Percentiles rank a stretch among this genome's conserved stretches.
These are phyloP conservation scores for Ophiostoma sp. DNA, from an alignment of 2,329 filamentous ascomycete species.

Conservation along the genomic window DNA sequence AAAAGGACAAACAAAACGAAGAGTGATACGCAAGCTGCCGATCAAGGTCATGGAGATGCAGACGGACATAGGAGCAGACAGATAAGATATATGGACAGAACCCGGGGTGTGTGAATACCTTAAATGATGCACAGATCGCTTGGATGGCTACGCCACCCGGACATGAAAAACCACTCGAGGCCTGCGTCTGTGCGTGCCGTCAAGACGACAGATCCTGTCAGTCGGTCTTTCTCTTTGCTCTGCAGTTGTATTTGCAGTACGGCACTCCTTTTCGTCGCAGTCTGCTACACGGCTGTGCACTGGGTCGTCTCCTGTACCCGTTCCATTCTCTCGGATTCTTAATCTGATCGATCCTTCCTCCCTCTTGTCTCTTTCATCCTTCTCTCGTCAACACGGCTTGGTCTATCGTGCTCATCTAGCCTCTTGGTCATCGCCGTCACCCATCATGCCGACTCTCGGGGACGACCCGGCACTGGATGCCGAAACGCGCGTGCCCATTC, in stretches of 20 bases:
- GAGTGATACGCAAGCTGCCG: neutral
- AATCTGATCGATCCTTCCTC: neutral
- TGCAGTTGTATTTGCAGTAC: neutral
- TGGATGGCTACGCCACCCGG: neutral
- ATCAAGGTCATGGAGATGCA: neutral
- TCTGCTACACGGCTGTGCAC: too few relatives aligned
- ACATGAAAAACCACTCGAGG: neutral
- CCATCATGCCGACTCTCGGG: slow-evolving; percentile 20
- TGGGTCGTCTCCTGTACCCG: neutral
- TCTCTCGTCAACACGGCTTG: neutral
- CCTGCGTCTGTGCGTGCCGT: slow-evolving; percentile 4
- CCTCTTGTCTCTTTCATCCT: neutral
- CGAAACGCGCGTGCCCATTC: slow-evolving; percentile 29
- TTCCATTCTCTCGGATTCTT: neutral
- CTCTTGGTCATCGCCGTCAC: neutral
- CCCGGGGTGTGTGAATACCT: neutral
- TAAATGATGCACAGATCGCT: neutral
- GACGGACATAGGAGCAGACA: neutral
- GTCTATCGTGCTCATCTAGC: neutral
- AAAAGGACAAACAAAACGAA: neutral
- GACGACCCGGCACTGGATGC: slow-evolving; percentile 28
- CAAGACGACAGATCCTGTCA: neutral
- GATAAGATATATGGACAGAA: neutral
- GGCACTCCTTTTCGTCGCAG: too few relatives aligned
- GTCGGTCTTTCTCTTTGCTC: neutral